A percentile compares a stretch with the other conserved stretches of the same genome.
Evolutionary conservation across 129 eudicot species (phyloP).

Genomic region (Flaveria linearis): DNA sequence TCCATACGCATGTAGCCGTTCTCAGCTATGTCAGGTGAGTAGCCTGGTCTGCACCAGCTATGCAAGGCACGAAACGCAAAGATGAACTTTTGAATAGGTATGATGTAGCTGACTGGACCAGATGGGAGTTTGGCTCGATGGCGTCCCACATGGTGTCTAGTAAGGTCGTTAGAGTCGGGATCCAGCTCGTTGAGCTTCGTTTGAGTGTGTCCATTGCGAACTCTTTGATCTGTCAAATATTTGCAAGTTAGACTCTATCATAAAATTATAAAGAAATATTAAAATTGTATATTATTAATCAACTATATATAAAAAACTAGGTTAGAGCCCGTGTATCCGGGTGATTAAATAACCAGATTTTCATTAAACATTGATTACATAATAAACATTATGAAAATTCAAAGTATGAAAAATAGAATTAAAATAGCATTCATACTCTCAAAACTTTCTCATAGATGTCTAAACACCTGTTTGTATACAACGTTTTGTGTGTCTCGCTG

Average conservation of each 20-base stretch:
- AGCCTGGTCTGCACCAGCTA: conserved; percentile 35
- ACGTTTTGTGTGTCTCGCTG: too few species aligned
- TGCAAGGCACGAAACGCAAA: conserved; percentile 29
- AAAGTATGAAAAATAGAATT: too few species aligned
- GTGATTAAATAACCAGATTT: too few species aligned
- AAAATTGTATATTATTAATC: too few species aligned
- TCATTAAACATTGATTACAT: too few species aligned
- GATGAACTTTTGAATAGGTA: conserved; percentile 33
- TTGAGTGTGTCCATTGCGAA: conserved; percentile 34
- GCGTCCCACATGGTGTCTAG: conserved; percentile 37
- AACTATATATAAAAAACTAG: too few species aligned
- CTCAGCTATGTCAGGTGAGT: conserved; percentile 35
- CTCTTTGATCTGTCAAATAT: conserved; percentile 27
- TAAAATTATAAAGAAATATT: too few species aligned
- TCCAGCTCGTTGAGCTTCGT: conserved; percentile 29
- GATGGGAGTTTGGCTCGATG: conserved; percentile 34
- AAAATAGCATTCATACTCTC: too few species aligned
- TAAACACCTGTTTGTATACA: too few species aligned
- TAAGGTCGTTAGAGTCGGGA: conserved; percentile 35
- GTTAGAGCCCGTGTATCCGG: too few species aligned
- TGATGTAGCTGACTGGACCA: conserved; percentile 30
- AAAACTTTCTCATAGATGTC: too few species aligned
- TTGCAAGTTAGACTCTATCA: neutral
- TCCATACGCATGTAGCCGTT: conserved; percentile 29
- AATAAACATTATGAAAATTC: too few species aligned